Base-by-base conservation (phyloP, 768 basidiomycete species). In the Phlegmacium glaucopus region DNA sequence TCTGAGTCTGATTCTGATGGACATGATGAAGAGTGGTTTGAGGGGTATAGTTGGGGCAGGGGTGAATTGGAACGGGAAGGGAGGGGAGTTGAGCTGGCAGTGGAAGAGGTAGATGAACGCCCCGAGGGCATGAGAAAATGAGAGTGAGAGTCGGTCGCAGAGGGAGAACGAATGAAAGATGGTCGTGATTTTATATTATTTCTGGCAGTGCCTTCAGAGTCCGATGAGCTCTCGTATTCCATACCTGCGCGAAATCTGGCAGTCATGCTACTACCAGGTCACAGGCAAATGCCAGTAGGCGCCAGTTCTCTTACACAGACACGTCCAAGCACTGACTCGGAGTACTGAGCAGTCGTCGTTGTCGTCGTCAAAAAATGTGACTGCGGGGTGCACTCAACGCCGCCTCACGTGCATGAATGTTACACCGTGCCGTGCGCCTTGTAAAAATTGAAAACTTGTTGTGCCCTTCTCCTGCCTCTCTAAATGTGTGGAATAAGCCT, bases 61-160 rank as follows among this genome's bases (percentile, higher is more conserved):
- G 85, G 87, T 0, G 87, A 86, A 11, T 72, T 57, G 10, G 79
- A 69, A 41, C 84, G 80, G 8, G 87, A 85, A n/a, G 76, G 77
- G 11, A 77, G 51, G n/a, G 85, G 80, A 1, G 83, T 76, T 11
- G 72, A 67, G 27, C 68, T 55, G 15, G 74, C 63, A 25, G 73
- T 74, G 2, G 74, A 73, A 13, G 68, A 68, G 45, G 62, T 51
- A 45, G 72, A 75, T 47, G 32, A 34, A n/a, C 6, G 32, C 3
- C 32, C 32, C 32, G 32, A 34, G 32, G 32, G 32, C 32, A 34
- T 73, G 51, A 59, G 70, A 49, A 59, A 52, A 13, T 51, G 48
- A 13, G 69, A 66, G 11, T 68, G 69, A 47, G 67, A 56, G 42
- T 68, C 65, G 48, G 57, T 26, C 60, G 51, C 22, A 49, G 57